Conservation (phyloP, 371 early-diverging fungal genomes). For the Choanephora cucurbitarum region DNA sequence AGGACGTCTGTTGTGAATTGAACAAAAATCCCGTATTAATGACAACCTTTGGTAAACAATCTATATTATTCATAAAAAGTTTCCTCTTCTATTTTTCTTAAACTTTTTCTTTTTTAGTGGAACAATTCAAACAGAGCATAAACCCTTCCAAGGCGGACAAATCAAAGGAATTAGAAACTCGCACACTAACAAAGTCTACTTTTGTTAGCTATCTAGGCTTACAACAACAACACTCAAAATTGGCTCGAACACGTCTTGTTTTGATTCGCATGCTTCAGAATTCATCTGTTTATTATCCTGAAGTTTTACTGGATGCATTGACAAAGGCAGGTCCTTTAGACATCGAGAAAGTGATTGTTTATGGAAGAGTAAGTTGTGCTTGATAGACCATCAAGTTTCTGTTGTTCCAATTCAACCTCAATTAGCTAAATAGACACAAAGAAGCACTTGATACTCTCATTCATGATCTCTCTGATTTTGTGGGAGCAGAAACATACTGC, state of each 20-base stretch:
- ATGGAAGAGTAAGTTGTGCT: slow-evolving; percentile 45
- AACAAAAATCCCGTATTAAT: slow-evolving; percentile 16
- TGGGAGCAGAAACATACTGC: slow-evolving; percentile 70
- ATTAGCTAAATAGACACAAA: slow-evolving; percentile 55
- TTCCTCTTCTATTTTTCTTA: too few relatives aligned
- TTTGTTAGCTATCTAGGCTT: slow-evolving; percentile 40
- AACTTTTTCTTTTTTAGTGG: slow-evolving; percentile 13
- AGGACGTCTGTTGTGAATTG: slow-evolving; percentile 41
- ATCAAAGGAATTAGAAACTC: slow-evolving; percentile 1
- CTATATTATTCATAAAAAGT: too few relatives aligned
- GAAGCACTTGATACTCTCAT: slow-evolving; percentile 57
- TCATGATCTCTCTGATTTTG: slow-evolving; percentile 58
- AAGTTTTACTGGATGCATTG: slow-evolving; percentile 24
- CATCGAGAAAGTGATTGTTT: slow-evolving; percentile 54
- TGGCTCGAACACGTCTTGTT: slow-evolving; percentile 33
- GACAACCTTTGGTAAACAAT: slow-evolving; percentile 30
- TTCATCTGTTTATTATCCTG: slow-evolving; percentile 38
- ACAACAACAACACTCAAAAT: slow-evolving; percentile 12
- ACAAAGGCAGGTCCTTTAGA: slow-evolving; percentile 39
- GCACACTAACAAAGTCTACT: slow-evolving; percentile 18
- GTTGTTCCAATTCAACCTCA: background rate
- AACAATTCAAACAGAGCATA: slow-evolving; percentile 22
- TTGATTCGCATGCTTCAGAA: slow-evolving; percentile 39
- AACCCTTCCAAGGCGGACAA: slow-evolving; percentile 1
- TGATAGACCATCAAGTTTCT: too few relatives aligned